A percentile compares a stretch with the other conserved stretches of the same genome.
Evolutionary conservation across 768 basidiomycete species (phyloP).

Genomic region (Lactarius sanguifluus): DNA sequence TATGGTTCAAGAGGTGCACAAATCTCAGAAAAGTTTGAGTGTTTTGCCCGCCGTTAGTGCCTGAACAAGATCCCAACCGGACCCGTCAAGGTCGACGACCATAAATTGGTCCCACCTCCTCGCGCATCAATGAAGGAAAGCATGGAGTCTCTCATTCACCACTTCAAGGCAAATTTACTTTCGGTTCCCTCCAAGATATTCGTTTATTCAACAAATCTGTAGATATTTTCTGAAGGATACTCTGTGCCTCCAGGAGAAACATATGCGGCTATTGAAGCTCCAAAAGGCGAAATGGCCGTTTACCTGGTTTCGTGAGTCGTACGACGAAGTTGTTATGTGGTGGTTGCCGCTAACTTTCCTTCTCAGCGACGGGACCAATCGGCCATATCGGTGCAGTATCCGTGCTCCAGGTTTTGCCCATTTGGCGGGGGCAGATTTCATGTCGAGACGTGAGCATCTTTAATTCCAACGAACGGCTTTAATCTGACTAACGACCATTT

Average conservation of each 20-base stretch:
- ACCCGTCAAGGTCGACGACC: conserved; percentile 91
- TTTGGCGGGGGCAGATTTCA: conserved; percentile 93
- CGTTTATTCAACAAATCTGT: conserved; percentile 20
- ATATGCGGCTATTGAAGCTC: conserved; percentile 96
- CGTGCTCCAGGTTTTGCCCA: conserved; percentile 97
- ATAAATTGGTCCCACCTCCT: conserved; percentile 95
- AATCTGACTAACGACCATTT: conserved; percentile 21
- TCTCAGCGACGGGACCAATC: conserved; percentile 84
- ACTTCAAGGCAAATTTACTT: conserved; percentile 74
- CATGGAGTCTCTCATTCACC: conserved; percentile 97
- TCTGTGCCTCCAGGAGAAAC: conserved; percentile 96
- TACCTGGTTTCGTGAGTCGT: conserved; percentile 87
- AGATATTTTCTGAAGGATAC: conserved; percentile 97
- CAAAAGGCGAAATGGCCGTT: conserved; percentile 98
- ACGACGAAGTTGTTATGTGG: not conserved
- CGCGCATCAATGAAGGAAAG: conserved; percentile 99
- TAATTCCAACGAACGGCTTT: conserved; percentile 19
- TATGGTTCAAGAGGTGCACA: conserved; percentile 7
- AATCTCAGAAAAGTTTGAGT: not conserved
- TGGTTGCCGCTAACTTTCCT: conserved; percentile 1
- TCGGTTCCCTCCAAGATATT: conserved; percentile 2
- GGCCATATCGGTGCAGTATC: conserved; percentile 96
- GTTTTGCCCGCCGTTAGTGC: conserved; percentile 50
- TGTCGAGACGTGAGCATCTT: conserved; percentile 82
- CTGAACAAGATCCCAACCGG: conserved; percentile 97